Evolutionary conservation across 768 basidiomycete species (phyloP).

Genomic region (Boletellus emodensis): DNA sequence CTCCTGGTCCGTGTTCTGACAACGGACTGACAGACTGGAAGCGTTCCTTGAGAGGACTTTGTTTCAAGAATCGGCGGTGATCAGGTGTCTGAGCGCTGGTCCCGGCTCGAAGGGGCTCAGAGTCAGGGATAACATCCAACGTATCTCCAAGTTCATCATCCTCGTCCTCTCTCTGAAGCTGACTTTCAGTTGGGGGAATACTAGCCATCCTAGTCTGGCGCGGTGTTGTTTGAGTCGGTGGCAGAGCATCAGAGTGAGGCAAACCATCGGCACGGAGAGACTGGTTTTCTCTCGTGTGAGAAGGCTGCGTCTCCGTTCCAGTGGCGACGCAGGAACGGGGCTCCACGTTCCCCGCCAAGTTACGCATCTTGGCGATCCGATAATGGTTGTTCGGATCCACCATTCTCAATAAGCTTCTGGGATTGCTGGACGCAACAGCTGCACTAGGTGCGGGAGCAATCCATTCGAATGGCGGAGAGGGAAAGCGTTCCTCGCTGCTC

Average conservation of each 20-base stretch:
- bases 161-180: background rate
- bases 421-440: slow-evolving; percentile 21
- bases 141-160: slow-evolving; percentile 29
- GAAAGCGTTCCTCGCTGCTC: slow-evolving; percentile 3
- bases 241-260: background rate
- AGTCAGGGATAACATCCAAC: slow-evolving; percentile 60
- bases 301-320: slow-evolving; percentile 16
- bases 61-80: background rate
- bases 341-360: slow-evolving; percentile 18
- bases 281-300: slow-evolving; percentile 18
- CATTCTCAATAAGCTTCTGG: slow-evolving; percentile 30
- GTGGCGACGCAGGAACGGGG: slow-evolving; percentile 13
- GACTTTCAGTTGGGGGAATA: background rate
- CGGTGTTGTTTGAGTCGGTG: slow-evolving; percentile 1
- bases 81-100: slow-evolving; percentile 9
- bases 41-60: slow-evolving; percentile 13
- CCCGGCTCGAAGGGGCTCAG: slow-evolving; percentile 47
- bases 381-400: slow-evolving; percentile 33
- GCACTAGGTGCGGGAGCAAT: slow-evolving; percentile 13
- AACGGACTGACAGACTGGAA: slow-evolving; percentile 23
- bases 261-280: slow-evolving; percentile 1
- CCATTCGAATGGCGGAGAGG: slow-evolving; percentile 21
- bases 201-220: background rate
- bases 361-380: slow-evolving; percentile 26
- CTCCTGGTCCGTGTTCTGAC: slow-evolving; percentile 20